Evolutionary conservation across 78 protist genomes (phyloP), one percentile per base, ranked within the genome.

Genomic region (Capsaspora owczarzaki): DNA sequence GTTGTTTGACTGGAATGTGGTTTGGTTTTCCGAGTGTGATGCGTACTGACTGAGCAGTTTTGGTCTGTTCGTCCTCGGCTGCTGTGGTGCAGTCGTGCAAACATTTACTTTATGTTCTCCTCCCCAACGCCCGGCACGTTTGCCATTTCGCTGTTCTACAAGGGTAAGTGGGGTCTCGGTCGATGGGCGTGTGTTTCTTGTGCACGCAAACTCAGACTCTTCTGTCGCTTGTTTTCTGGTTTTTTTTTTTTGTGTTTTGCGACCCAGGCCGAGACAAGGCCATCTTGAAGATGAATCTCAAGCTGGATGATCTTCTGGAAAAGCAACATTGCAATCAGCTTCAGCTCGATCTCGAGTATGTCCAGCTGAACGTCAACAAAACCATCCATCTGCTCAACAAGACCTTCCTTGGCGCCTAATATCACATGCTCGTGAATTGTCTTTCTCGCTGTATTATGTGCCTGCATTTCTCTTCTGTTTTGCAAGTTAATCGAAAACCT

Each of bases 281-380:
- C 20, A 86, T 87, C n/a, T 44, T 76, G 38, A 85, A 82, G 63
- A 80, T 83, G 56, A 47, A 33, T 27, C 63, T 87, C 49, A 69
- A 82, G 56, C 61, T 87, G 27, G 91, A 87, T 31, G 91, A 87
- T 66, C 84, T 87, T 0, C 61, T 87, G 37, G 91, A 87, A 71
- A 72, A 80, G 78, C 91, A 87, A 70, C 81, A 83, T 25, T 49
- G 70, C 82, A 74, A 82, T 61, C 76, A 80, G 71, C 60, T 66
- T 23, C 85, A 79, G 40, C 83, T 82, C 43, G 91, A 87, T 74
- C 79, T 82, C 33, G 87, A 84, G 61, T 87, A 78, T 61, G 71
- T 87, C 19, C 83, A 80, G 78, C 61, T 87, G 49, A 87, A 87
- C 77, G 86, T 87, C 53, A 87, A 87, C 63, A 42, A 82, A 47